These are phyloP conservation scores for Saccharomycopsis crataegensis DNA, from an alignment of 1,139 yeast genomes.

Conservation along the genomic window DNA sequence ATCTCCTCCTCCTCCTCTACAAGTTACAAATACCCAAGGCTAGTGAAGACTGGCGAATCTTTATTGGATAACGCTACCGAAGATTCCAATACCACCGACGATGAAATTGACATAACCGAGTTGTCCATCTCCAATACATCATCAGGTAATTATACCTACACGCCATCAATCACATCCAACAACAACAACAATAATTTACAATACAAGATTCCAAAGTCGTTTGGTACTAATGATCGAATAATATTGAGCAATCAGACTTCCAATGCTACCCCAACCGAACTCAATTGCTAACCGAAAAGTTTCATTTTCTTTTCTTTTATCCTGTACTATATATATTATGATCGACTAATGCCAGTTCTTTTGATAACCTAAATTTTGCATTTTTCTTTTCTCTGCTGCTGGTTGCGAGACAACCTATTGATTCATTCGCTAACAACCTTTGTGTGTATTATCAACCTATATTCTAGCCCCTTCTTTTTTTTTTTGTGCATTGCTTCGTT, in stretches of 20 bases:
- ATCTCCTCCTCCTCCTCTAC: not conserved
- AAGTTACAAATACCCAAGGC: not conserved
- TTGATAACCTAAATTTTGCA: not conserved
- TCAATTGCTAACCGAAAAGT: not conserved
- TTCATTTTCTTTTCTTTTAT: not conserved
- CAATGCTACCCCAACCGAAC: too few relatives aligned
- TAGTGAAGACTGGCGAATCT: not conserved
- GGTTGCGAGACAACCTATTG: not conserved
- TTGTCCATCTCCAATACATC: not conserved
- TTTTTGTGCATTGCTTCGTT: not conserved
- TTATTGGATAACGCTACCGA: not conserved
- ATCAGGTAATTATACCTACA: too few relatives aligned
- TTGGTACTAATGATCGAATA: too few relatives aligned
- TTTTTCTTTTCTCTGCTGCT: not conserved
- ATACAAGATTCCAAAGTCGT: too few relatives aligned
- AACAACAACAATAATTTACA: too few relatives aligned
- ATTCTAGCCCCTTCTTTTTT: not conserved
- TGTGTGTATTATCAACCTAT: too few relatives aligned
- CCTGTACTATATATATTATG: not conserved
- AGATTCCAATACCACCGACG: not conserved
- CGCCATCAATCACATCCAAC: too few relatives aligned
- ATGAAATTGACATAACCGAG: not conserved
- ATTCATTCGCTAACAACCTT: too few relatives aligned
- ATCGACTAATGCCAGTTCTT: not conserved
- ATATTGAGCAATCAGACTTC: too few relatives aligned